phyloP scores from a whole-genome alignment of 805 yeast genomes.

The Saccharomycopsis babjevae region DNA sequence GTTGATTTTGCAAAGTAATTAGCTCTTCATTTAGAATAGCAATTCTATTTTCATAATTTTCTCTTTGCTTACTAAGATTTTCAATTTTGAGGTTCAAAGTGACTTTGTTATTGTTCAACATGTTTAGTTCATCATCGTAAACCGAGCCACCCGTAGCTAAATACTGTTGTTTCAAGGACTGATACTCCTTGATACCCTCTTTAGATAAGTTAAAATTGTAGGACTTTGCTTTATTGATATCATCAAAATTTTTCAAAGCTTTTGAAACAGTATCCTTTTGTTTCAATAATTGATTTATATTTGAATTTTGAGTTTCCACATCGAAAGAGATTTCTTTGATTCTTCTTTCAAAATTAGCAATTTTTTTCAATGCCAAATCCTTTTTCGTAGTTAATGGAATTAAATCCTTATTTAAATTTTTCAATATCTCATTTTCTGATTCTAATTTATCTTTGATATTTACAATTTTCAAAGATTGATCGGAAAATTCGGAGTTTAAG shows the following conservation, averaged over 20 bases:
- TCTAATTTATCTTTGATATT: slow-evolving; percentile 32
- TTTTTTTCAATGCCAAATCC: slow-evolving; percentile 36
- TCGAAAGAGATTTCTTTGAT: slow-evolving; percentile 43
- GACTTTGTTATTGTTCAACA: slow-evolving; percentile 34
- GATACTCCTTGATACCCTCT: slow-evolving; percentile 49
- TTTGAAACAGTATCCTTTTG: slow-evolving; percentile 39
- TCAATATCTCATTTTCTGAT: slow-evolving; percentile 32
- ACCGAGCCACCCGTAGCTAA: slow-evolving; percentile 46
- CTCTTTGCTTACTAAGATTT: slow-evolving; percentile 28
- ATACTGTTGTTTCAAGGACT: slow-evolving; percentile 44
- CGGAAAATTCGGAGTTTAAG: slow-evolving; percentile 36
- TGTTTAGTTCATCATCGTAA: slow-evolving; percentile 40
- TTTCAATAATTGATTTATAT: slow-evolving; percentile 31
- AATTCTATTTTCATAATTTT: slow-evolving; percentile 27
- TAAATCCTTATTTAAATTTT: slow-evolving; percentile 35
- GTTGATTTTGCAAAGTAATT: slow-evolving; percentile 30
- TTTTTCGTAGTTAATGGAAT: slow-evolving; percentile 56
- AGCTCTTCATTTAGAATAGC: slow-evolving; percentile 28
- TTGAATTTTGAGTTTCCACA: slow-evolving; percentile 37
- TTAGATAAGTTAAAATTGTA: slow-evolving; percentile 32
- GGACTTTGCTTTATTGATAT: slow-evolving; percentile 26
- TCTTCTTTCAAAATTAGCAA: slow-evolving; percentile 37
- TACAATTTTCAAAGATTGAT: slow-evolving; percentile 33
- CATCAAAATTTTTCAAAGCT: slow-evolving; percentile 32
- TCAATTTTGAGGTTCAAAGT: slow-evolving; percentile 32